These are phyloP conservation scores for Spinellus fusiger DNA, from an alignment of 192 early-diverging fungal species.

Conservation along the genomic window DNA sequence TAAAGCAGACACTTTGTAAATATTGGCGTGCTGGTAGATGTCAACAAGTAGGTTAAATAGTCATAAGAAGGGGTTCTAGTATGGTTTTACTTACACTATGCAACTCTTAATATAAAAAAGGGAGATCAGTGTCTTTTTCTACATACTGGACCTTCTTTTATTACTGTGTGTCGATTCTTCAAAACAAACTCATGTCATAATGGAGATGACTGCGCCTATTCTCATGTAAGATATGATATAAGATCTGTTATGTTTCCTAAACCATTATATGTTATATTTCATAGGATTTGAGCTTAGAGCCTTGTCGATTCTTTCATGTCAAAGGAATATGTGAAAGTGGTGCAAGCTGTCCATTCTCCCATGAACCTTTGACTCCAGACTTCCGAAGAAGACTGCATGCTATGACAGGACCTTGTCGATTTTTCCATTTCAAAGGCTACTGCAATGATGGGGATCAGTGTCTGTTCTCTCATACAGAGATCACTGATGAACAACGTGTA, in stretches of 20 bases:
- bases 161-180: constrained; percentile 15
- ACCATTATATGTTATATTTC: background rate
- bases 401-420: constrained; percentile 24
- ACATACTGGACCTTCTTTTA: background rate
- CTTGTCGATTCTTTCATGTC: constrained; percentile 29
- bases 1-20: background rate
- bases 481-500: background rate
- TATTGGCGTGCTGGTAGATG: background rate
- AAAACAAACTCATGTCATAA: constrained; percentile 16
- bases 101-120: no score
- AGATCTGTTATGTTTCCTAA: background rate
- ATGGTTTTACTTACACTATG: no score
- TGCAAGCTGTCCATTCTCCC: constrained; percentile 20
- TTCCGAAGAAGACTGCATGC: background rate
- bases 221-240: constrained; percentile 22
- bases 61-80: no score
- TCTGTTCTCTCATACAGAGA: constrained; percentile 21
- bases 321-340: constrained; percentile 17
- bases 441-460: constrained; percentile 32
- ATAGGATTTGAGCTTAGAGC: constrained; percentile 22
- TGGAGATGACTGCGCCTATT: constrained; percentile 10
- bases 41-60: constrained; percentile 1
- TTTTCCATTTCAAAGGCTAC: constrained; percentile 33
- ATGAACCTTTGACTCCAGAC: constrained; percentile 9
- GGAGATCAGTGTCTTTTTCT: constrained; percentile 13